Base-by-base conservation (phyloP, 495 filamentous ascomycete species). In the Penicillium flavigenum region DNA sequence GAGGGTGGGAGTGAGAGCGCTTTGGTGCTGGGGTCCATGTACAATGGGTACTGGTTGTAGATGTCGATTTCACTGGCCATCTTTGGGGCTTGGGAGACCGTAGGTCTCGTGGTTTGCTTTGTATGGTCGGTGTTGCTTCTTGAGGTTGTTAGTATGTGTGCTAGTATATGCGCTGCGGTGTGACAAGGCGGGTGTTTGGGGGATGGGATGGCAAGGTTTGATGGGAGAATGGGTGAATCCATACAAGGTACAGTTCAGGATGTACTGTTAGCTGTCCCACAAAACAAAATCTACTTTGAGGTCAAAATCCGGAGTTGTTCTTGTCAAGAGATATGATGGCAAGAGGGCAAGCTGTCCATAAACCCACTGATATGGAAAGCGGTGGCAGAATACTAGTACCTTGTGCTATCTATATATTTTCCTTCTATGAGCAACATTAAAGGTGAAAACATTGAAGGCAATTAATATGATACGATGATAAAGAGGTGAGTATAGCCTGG, bases 11-110 rank as follows among this genome's bases (percentile, higher is more conserved):
- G 81, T 57, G 83, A 83, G 80, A 96, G 75, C 77, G 84, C 75
- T 87, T 96, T 87, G 77, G 85, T 76, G 60, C 83, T 71, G 14
- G 90, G 85, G 79, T 96, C 88, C 67, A 98, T 79, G 60, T 81
- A 72, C 31, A 98, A 78, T 32, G 90, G 90, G 73, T 95, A 87
- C 63, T 88, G 84, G 60, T 83, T 88, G 83, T 89, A 98, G 62
- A 88, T 86, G 60, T 96, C 89, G 53, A 77, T 69, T 60, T 64
- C 63, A 55, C 63, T 63, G 51, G 69, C 59, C 73, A 77, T 77
- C 47, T 54, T 73, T 62, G 45, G 11, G 29, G 19, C 26, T 48
- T 39, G 12, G 12, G 42, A 57, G 59, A 59, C 60, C 44, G 14
- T 42, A 20, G 49, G 36, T 52, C 34, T 39, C 43, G 17, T 29